phyloP scores from a whole-genome alignment of 2,329 filamentous ascomycete genomes.

The Colletotrichum tropicicola region DNA sequence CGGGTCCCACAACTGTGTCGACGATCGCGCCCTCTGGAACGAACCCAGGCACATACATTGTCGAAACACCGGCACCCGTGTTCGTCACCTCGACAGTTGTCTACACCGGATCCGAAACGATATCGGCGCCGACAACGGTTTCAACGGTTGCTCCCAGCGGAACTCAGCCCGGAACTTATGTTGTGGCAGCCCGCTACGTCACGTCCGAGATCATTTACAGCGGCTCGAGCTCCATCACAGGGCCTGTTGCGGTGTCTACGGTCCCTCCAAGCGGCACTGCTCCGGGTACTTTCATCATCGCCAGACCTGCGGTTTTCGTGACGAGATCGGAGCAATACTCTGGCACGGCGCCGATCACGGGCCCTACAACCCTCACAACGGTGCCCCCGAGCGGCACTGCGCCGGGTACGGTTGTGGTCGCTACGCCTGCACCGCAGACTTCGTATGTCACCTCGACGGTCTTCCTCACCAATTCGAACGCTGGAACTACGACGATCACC shows the following conservation, averaged over 20 bases:
- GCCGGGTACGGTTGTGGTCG: constrained; percentile 16
- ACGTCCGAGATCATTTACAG: constrained; percentile 6
- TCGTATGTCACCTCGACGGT: constrained; percentile 8
- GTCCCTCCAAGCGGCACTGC: constrained; percentile 8
- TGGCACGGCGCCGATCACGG: neutral
- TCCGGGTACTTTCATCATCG: constrained; percentile 19
- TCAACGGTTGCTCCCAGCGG: constrained; percentile 6
- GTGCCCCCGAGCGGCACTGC: constrained; percentile 2
- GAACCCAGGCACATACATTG: constrained; percentile 21
- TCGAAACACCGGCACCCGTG: constrained; percentile 1
- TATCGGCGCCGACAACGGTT: neutral
- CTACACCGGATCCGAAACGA: neutral
- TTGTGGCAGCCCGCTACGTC: constrained; percentile 17
- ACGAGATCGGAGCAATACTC: constrained; percentile 14
- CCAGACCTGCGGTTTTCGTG: constrained; percentile 13
- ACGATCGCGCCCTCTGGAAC: constrained; percentile 10
- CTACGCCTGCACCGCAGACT: neutral
- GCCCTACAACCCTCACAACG: constrained; percentile 6
- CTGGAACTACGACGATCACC: neutral
- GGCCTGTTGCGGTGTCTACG: constrained; percentile 13
- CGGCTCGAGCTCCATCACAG: constrained; percentile 6
- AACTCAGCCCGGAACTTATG: constrained; percentile 6
- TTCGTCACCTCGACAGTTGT: neutral
- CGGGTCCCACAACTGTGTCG: neutral
- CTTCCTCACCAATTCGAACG: constrained; percentile 12